Base-by-base conservation (phyloP, 352 stramenopile species). In the Pythium graminicola region DNA sequence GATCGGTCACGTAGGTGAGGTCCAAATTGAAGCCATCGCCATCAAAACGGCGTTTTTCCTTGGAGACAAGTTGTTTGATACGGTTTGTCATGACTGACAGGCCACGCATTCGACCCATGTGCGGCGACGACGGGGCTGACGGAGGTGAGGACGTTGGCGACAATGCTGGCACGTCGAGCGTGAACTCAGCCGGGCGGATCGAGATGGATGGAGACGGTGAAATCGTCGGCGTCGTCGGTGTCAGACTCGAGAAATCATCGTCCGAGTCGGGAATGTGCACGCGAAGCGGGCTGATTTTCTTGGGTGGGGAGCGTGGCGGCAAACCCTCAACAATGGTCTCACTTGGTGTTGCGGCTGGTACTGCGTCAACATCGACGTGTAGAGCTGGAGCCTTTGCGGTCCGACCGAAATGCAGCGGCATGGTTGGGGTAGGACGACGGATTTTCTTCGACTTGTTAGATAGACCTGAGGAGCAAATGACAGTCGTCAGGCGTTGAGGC, bases 41-140 rank as follows among this genome's bases (percentile, higher is more conserved):
- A 24, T 74, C 73, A 60, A 91, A 95, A 1, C 88, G 71, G 16
- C 76, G 73, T 69, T 97, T 97, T 55, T 95, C 90, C 65, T 94
- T 93, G 43, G 83, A 95, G 23, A 97, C 88, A 36, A 93, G 62
- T 36, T 97, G 77, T 53, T 89, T 89, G 42, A 89, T 56, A 7
- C 69, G 73, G 22, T 76, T 79, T 6, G 75, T 73, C 46, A 76
- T 59, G 24, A 71, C 54, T 28, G 67, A 76, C n/a, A 76, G 49
- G 2, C 64, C 57, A 1, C 54, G 64, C 67, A 76, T 76, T 13
- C 42, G 24, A 1, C 32, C 33, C 1, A 27, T 11, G 7, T 57
- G 50, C 17, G 29, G 41, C 16, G 48, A 47, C 19, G 44, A 27
- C 20, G 39, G 38, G 7, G 50, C n/a, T 4, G 33, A 57, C 7